phyloP scores from a whole-genome alignment of 2,329 filamentous ascomycete species.

The Verticillium nonalfalfae region DNA sequence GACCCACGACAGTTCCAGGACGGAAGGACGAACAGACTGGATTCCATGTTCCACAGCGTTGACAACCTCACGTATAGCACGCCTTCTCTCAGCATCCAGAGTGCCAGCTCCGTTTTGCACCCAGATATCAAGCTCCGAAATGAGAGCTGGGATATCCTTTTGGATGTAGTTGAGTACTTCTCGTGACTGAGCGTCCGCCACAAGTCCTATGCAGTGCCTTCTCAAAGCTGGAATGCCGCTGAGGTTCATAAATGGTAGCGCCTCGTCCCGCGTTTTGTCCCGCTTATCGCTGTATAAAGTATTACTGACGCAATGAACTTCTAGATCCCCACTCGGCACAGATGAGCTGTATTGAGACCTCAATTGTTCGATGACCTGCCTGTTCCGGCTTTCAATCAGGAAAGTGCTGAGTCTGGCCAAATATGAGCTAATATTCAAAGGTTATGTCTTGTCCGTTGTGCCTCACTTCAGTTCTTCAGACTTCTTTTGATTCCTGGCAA shows the following conservation, averaged over 20 bases:
- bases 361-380: constrained; percentile 21
- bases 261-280: background rate
- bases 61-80: constrained; percentile 22
- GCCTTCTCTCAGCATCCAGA: constrained; percentile 27
- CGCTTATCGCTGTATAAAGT: constrained; percentile 31
- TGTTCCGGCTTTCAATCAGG: constrained; percentile 31
- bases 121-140: constrained; percentile 35
- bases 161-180: constrained; percentile 28
- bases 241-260: constrained; percentile 23
- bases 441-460: background rate
- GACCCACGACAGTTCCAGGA: background rate
- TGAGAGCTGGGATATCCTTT: constrained; percentile 31
- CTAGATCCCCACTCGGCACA: constrained; percentile 16
- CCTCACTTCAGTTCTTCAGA: background rate
- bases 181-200: constrained; percentile 32
- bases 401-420: constrained; percentile 21
- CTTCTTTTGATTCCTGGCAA: background rate
- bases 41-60: constrained; percentile 22
- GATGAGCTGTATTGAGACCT: constrained; percentile 17
- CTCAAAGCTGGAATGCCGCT: constrained; percentile 35
- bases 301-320: constrained; percentile 39
- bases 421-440: background rate
- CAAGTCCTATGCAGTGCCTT: constrained; percentile 35
- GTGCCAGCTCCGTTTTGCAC: constrained; percentile 32
- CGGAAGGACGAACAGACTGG: constrained; percentile 19